Percentiles rank a stretch among this genome's conserved stretches.
Evolutionary conservation across 208 protist species (phyloP).

Genomic region (Porcisia hertigi): DNA sequence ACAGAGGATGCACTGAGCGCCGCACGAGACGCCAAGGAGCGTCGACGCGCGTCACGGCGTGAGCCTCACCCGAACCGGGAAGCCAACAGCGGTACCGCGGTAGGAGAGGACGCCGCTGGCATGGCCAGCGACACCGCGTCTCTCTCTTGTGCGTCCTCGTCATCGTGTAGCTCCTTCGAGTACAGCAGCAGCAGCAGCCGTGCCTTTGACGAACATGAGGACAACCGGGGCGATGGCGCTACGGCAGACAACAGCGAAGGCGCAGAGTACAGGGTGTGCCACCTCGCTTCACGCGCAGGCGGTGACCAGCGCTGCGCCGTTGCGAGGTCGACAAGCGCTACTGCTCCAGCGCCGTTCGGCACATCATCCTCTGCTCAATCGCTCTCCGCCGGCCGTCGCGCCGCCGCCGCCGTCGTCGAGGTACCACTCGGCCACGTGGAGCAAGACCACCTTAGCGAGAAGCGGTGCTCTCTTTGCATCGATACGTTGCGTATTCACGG

Average conservation of each 20-base stretch:
- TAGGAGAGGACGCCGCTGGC: not conserved
- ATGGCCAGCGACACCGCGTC: not conserved
- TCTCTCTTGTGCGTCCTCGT: not conserved
- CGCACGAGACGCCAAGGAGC: constrained; percentile 12
- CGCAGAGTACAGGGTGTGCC: not conserved
- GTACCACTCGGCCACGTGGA: constrained; percentile 60
- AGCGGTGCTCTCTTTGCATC: constrained; percentile 64
- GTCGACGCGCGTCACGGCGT: not conserved
- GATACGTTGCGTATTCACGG: constrained; percentile 60
- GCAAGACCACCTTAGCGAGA: constrained; percentile 44
- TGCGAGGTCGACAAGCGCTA: not conserved
- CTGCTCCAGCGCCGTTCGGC: not conserved
- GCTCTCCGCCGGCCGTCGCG: not conserved
- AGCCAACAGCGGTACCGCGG: not conserved
- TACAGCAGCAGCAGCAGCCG: not conserved
- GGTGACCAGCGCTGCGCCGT: not conserved
- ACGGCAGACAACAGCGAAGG: not conserved
- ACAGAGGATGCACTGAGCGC: constrained; percentile 36
- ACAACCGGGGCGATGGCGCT: not conserved
- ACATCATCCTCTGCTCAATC: not conserved
- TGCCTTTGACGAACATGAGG: not conserved
- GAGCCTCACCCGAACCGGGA: not conserved
- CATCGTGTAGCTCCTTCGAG: not conserved
- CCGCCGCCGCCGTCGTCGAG: constrained; percentile 17
- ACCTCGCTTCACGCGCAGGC: not conserved